Evolutionary conservation across 2,329 filamentous ascomycete genomes (phyloP).

Genomic region (Canariomyces notabilis): DNA sequence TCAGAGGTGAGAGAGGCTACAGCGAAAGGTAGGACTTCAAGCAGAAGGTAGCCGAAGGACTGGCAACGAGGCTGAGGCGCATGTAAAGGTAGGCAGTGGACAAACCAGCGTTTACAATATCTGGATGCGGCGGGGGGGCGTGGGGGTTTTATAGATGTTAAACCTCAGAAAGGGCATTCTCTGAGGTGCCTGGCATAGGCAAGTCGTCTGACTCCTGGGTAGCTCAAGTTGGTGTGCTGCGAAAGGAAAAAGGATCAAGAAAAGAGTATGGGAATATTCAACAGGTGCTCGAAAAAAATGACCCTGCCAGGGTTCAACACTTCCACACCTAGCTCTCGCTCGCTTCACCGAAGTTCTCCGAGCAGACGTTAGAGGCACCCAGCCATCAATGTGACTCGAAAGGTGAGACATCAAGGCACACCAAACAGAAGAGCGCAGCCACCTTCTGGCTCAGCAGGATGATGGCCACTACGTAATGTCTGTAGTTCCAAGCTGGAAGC

Average conservation of each 20-base stretch:
- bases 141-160: neutral
- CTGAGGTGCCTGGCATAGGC: neutral
- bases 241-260: slow-evolving; percentile 10
- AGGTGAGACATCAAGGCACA: slow-evolving; percentile 33
- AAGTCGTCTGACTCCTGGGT: slow-evolving; percentile 26
- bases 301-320: slow-evolving; percentile 1
- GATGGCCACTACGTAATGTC: slow-evolving; percentile 11
- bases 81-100: too few species aligned
- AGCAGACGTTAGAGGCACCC: slow-evolving; percentile 16
- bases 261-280: neutral
- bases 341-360: slow-evolving; percentile 23
- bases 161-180: neutral
- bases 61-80: too few species aligned
- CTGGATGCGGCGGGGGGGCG: neutral
- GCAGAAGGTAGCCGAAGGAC: too few species aligned
- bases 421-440: slow-evolving; percentile 21
- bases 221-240: slow-evolving; percentile 26
- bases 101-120: neutral
- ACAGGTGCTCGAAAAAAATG: neutral
- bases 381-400: slow-evolving; percentile 29
- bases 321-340: slow-evolving; percentile 12
- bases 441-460: neutral
- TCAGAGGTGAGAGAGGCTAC: too few species aligned
- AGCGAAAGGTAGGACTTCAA: too few species aligned
- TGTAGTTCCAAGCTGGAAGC: neutral